Evolutionary conservation across 805 yeast genomes (phyloP).

Genomic region (Clavispora asparagi): DNA sequence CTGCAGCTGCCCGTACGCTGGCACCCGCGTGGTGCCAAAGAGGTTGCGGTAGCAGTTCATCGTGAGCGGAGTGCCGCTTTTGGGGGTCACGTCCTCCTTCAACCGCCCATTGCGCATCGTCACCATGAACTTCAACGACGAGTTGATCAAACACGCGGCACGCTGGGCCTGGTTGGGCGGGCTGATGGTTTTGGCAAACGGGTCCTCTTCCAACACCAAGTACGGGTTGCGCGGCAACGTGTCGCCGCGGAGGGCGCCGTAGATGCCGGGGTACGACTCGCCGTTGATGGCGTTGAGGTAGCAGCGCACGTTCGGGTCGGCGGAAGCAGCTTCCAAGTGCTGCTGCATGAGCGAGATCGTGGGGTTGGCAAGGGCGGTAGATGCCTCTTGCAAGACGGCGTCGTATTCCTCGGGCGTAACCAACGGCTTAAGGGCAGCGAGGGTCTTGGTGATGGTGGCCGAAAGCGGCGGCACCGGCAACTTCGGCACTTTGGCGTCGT

Average conservation of each 20-base stretch:
- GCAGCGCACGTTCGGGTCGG: constrained; percentile 28
- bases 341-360: constrained; percentile 45
- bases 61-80: constrained; percentile 47
- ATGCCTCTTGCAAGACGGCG: constrained; percentile 39
- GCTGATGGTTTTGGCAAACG: constrained; percentile 46
- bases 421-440: constrained; percentile 56
- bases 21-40: constrained; percentile 63
- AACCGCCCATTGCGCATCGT: constrained; percentile 51
- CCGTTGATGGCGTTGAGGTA: constrained; percentile 54
- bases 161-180: constrained; percentile 66
- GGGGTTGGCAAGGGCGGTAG: constrained; percentile 40
- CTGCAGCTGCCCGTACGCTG: constrained; percentile 18
- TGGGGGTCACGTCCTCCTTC: constrained; percentile 54
- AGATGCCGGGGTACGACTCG: constrained; percentile 50
- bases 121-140: constrained; percentile 61
- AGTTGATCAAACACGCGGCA: constrained; percentile 60
- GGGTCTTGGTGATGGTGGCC: constrained; percentile 47
- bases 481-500: constrained; percentile 45
- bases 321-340: constrained; percentile 46
- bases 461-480: constrained; percentile 59
- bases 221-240: constrained; percentile 76
- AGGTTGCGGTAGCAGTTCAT: constrained; percentile 65
- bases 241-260: constrained; percentile 60
- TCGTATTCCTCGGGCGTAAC: constrained; percentile 47
- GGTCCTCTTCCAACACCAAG: constrained; percentile 69